Conservation (phyloP, 179 eudicot species). For the Amaranthus tricolor region DNA sequence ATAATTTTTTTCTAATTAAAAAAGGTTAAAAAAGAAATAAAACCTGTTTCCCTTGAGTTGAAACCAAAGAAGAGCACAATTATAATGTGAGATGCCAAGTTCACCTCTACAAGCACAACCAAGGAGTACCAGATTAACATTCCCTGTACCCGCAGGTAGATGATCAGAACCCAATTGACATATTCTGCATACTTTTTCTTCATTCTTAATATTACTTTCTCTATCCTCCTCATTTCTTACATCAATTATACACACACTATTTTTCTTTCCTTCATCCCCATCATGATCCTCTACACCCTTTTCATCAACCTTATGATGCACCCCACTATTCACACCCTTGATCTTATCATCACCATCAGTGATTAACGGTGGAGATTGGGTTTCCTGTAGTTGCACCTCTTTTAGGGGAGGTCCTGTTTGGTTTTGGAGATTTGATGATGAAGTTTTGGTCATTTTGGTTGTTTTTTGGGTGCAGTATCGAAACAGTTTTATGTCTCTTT, state of each 20-base stretch:
- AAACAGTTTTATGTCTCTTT: conserved; percentile 2
- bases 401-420: not conserved
- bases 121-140: conserved; percentile 35
- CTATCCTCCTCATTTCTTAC: conserved; percentile 12
- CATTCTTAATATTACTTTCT: conserved; percentile 13
- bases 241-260: conserved; percentile 17
- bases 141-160: conserved; percentile 17
- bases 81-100: conserved; percentile 48
- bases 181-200: conserved; percentile 53
- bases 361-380: conserved; percentile 20
- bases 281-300: conserved; percentile 6
- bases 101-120: conserved; percentile 67
- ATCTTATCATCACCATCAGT: not conserved
- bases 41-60: conserved; percentile 57
- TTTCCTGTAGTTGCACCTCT: not conserved
- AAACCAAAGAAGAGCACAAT: conserved; percentile 62
- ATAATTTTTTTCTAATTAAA: not conserved
- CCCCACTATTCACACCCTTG: conserved; percentile 1
- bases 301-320: not conserved
- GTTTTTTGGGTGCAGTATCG: not conserved
- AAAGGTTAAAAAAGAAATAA: too few relatives aligned
- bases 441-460: conserved; percentile 20
- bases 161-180: conserved; percentile 44
- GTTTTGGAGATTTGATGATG: conserved; percentile 3
- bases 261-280: not conserved